phyloP scores from a whole-genome alignment of 1,284 basidiomycete genomes.

The Cutaneotrichosporon mucoides region DNA sequence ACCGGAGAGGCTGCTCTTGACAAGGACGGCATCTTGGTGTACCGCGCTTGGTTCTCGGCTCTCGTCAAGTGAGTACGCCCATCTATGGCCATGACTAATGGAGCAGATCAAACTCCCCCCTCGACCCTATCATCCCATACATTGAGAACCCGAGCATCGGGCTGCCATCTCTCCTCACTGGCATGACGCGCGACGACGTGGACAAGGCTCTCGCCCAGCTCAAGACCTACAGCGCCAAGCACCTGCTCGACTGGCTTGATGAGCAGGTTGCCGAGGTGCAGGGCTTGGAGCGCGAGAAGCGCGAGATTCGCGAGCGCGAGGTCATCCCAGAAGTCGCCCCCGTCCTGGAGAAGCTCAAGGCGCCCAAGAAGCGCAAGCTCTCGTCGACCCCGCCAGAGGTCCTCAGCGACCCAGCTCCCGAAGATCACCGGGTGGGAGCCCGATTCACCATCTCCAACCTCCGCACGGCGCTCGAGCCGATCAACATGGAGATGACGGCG shows the following conservation, averaged over 20 bases:
- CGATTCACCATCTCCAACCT: slow-evolving; percentile 59
- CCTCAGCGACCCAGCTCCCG: background rate
- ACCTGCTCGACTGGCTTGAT: slow-evolving; percentile 19
- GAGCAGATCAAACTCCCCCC: background rate
- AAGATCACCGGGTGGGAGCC: slow-evolving; percentile 14
- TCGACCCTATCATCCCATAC: slow-evolving; percentile 31
- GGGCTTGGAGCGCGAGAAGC: slow-evolving; percentile 21
- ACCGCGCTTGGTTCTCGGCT: slow-evolving; percentile 44
- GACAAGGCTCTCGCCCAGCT: slow-evolving; percentile 31
- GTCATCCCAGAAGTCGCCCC: slow-evolving; percentile 37
- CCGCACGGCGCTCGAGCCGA: slow-evolving; percentile 61
- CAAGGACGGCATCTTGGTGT: slow-evolving; percentile 40
- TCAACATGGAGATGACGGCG: slow-evolving; percentile 59
- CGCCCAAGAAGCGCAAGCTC: slow-evolving; percentile 3
- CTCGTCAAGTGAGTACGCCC: slow-evolving; percentile 30
- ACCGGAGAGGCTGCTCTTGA: slow-evolving; percentile 15
- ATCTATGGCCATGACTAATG: background rate
- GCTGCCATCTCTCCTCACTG: slow-evolving; percentile 20
- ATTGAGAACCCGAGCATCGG: slow-evolving; percentile 19
- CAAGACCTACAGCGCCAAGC: slow-evolving; percentile 18
- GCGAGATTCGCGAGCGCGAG: slow-evolving; percentile 26
- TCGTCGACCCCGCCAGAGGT: slow-evolving; percentile 3
- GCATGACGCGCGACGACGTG: slow-evolving; percentile 26
- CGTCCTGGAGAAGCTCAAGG: slow-evolving; percentile 23
- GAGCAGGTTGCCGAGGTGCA: slow-evolving; percentile 24